Evolutionary conservation across 192 early-diverging fungal species (phyloP), one percentile per base, ranked within the genome.

Genomic region (Diversispora epigaea): DNA sequence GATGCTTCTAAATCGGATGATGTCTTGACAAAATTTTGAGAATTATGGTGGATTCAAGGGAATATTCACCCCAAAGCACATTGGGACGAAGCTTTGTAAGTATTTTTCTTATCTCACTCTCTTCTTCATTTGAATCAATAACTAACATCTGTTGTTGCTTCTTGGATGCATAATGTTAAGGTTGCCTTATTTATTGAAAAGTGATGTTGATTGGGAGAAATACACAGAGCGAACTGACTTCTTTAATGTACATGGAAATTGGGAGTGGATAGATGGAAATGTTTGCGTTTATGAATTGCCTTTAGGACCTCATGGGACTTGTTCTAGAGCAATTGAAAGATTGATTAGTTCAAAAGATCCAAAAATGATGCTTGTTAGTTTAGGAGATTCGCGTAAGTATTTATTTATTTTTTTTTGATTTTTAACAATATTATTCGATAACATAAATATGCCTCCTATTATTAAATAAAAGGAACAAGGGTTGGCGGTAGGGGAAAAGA

Each of bases 41-140:
- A 68, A 68, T 50, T 68, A 45, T 68, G 66, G 66, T 68, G 66
- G 66, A 68, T 47, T 45, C 66, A 68, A 68, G 66, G 66, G 47
- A 68, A 49, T 68, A 21, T 68, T 47, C 66, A 68, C 47, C 66
- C 47, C 14, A 68, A 19, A n/a, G 66, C 66, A 68, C 45, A 68
- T 17, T 68, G 66, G 66, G 66, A 68, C 45, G 45, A 68, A 0
- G 66, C 45, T 50, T 50, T 45, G 66, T 68, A 68, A 68, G 66
- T 68, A 50, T 45, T 68, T 50, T 68, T 68, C 22, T 68, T 47
- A 0, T 63, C 6, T 22, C 40, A 4, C 0, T 39, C 8, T 39
- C 32, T n/a, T n/a, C n/a, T n/a, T n/a, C n/a, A n/a, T n/a, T n/a
- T n/a, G n/a, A n/a, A n/a, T n/a, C n/a, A n/a, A 12, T 63, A 7